A percentile compares a stretch with the other conserved stretches of the same genome.
Evolutionary conservation across 2,329 filamentous ascomycete genomes (phyloP).

Genomic region (Cladosporium sp.): DNA sequence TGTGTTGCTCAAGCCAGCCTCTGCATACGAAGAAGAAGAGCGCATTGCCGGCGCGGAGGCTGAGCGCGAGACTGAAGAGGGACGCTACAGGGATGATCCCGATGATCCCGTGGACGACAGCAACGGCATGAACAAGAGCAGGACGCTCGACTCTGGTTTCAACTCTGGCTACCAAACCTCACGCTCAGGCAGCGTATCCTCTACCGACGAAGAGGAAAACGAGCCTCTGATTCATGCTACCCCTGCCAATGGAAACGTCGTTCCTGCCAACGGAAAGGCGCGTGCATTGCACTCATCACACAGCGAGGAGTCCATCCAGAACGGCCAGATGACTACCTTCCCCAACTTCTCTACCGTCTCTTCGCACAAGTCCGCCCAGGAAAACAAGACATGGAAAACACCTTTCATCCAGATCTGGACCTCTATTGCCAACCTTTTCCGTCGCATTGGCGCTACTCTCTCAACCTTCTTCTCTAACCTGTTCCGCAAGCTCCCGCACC

Average conservation of each 20-base stretch:
- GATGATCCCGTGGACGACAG: conserved; percentile 47
- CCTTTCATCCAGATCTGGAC: conserved; percentile 25
- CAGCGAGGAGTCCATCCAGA: conserved; percentile 35
- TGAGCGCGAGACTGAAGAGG: conserved; percentile 43
- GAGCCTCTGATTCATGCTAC: conserved; percentile 38
- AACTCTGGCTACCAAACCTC: conserved; percentile 48
- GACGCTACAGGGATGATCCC: conserved; percentile 58
- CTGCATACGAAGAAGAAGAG: conserved; percentile 67
- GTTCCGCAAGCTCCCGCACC: conserved; percentile 54
- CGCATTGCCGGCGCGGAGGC: conserved; percentile 57
- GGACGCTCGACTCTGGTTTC: conserved; percentile 45
- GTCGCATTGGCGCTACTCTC: conserved; percentile 32
- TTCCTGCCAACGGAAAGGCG: conserved; percentile 38
- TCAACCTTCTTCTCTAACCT: conserved; percentile 32
- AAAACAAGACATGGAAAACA: conserved; percentile 19
- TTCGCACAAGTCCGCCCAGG: conserved; percentile 25
- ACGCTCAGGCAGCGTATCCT: conserved; percentile 32
- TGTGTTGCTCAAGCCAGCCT: conserved; percentile 83
- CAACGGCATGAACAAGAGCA: conserved; percentile 22
- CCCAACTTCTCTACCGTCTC: conserved; percentile 35
- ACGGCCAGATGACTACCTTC: conserved; percentile 56
- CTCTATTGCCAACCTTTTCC: conserved; percentile 25
- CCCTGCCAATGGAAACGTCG: conserved; percentile 51
- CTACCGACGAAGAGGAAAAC: conserved; percentile 31
- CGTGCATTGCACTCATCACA: conserved; percentile 12